Percentiles rank a stretch among this genome's conserved stretches.
These are phyloP conservation scores for Clitoria ternatea DNA, from an alignment of 306 rosid genomes.

Conservation along the genomic window DNA sequence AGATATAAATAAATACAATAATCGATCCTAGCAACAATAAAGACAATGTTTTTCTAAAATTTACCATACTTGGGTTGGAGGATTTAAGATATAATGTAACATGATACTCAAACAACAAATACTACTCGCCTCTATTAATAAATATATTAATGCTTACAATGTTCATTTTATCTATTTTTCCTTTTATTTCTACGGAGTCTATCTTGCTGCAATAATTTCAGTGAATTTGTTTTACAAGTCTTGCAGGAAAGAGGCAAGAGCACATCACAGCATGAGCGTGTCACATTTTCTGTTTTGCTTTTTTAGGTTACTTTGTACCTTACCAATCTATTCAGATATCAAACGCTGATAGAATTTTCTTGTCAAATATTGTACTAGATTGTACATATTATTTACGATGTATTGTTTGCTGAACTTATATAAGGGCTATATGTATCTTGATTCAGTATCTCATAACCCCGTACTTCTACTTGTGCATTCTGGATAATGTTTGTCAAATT, in stretches of 20 bases:
- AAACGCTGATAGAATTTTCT: background rate
- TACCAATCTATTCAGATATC: background rate
- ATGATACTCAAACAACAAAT: background rate
- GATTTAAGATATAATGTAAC: too few species aligned
- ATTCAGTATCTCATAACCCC: background rate
- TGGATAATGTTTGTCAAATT: too few species aligned
- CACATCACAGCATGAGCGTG: constrained; percentile 97
- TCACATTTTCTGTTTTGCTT: constrained; percentile 93
- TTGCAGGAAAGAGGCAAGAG: constrained; percentile 99
- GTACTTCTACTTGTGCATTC: constrained; percentile 3
- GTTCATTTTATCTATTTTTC: background rate
- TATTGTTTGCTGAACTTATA: background rate
- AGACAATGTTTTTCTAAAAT: background rate
- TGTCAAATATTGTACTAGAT: constrained; percentile 20
- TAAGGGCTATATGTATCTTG: background rate
- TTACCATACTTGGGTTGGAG: background rate
- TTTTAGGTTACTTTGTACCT: constrained; percentile 90
- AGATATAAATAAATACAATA: background rate
- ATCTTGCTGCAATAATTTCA: constrained; percentile 15
- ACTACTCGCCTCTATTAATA: constrained; percentile 6
- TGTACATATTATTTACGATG: constrained; percentile 2
- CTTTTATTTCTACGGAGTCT: background rate
- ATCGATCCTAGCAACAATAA: background rate
- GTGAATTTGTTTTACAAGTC: constrained; percentile 57
- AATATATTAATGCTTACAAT: background rate